Percentiles rank a stretch among this genome's conserved stretches.
Evolutionary conservation across 805 yeast genomes (phyloP).

Genomic region (Hemisphaericaspora nanyangensis): DNA sequence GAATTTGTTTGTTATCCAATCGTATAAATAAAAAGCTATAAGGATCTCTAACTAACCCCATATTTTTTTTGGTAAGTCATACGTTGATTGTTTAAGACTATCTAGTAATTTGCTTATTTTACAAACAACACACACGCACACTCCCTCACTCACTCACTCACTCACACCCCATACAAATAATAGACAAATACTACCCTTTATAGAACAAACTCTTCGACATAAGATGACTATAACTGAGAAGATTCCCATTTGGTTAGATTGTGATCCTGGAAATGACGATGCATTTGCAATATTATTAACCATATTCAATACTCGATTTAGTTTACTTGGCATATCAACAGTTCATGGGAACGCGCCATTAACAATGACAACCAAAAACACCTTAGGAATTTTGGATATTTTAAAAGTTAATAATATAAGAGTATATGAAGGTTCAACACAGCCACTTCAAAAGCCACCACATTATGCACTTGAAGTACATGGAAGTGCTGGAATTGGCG

Average conservation of each 20-base stretch:
- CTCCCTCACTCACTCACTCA: too few relatives aligned
- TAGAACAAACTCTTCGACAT: too few relatives aligned
- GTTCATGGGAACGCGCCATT: constrained; percentile 71
- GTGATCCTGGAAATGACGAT: constrained; percentile 93
- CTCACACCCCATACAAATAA: too few relatives aligned
- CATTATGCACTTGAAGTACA: constrained; percentile 61
- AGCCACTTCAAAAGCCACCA: constrained; percentile 52
- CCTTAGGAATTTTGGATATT: constrained; percentile 63
- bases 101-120: too few relatives aligned
- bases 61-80: too few relatives aligned
- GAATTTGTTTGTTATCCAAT: too few relatives aligned
- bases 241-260: constrained; percentile 79
- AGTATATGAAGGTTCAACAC: constrained; percentile 62
- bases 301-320: constrained; percentile 53
- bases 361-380: constrained; percentile 62
- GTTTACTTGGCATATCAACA: constrained; percentile 67
- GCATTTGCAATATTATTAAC: constrained; percentile 70
- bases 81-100: too few relatives aligned
- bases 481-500: constrained; percentile 75
- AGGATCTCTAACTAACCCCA: too few relatives aligned
- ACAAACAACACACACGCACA: too few relatives aligned
- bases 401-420: constrained; percentile 48
- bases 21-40: too few relatives aligned
- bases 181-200: neutral
- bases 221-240: constrained; percentile 16